Evolutionary conservation across 331 rosid species (phyloP).

Genomic region (Rosa hybrid): DNA sequence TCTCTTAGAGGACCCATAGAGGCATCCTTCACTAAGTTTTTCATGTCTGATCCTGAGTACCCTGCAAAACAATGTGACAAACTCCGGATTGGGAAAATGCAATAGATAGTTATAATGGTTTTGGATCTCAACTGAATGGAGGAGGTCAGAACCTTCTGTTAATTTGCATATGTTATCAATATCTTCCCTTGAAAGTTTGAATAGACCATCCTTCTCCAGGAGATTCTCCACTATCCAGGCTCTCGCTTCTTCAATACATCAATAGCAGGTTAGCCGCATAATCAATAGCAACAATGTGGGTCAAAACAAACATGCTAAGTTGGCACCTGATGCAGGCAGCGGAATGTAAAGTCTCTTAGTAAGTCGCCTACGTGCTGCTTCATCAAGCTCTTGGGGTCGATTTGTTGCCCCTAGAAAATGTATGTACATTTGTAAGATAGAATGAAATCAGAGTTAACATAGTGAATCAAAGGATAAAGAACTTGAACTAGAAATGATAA

Average conservation of each 20-base stretch:
- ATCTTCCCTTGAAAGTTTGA: slow-evolving; percentile 62
- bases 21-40: slow-evolving; percentile 91
- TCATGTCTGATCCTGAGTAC: slow-evolving; percentile 98
- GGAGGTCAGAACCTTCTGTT: slow-evolving; percentile 58
- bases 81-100: slow-evolving; percentile 14
- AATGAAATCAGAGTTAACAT: not conserved
- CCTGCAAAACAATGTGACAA: slow-evolving; percentile 19
- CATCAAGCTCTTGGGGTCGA: slow-evolving; percentile 98
- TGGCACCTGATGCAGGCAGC: slow-evolving; percentile 80
- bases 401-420: slow-evolving; percentile 81
- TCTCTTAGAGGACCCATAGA: slow-evolving; percentile 98
- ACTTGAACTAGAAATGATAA: not conserved
- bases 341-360: slow-evolving; percentile 91
- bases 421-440: slow-evolving; percentile 20
- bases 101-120: slow-evolving; percentile 15
- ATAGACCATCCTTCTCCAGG: slow-evolving; percentile 62
- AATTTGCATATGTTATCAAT: slow-evolving; percentile 61
- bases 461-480: not conserved
- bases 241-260: slow-evolving; percentile 59
- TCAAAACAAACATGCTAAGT: slow-evolving; percentile 17
- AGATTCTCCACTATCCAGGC: slow-evolving; percentile 61
- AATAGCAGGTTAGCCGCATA: slow-evolving; percentile 32
- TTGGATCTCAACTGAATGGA: slow-evolving; percentile 7
- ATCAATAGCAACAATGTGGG: slow-evolving; percentile 12
- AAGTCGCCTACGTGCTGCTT: slow-evolving; percentile 96